Percentiles rank a stretch among this genome's conserved stretches.
These are phyloP conservation scores for Stephania yunnanensis DNA, from an alignment of 164 flowering plant species.

Conservation along the genomic window DNA sequence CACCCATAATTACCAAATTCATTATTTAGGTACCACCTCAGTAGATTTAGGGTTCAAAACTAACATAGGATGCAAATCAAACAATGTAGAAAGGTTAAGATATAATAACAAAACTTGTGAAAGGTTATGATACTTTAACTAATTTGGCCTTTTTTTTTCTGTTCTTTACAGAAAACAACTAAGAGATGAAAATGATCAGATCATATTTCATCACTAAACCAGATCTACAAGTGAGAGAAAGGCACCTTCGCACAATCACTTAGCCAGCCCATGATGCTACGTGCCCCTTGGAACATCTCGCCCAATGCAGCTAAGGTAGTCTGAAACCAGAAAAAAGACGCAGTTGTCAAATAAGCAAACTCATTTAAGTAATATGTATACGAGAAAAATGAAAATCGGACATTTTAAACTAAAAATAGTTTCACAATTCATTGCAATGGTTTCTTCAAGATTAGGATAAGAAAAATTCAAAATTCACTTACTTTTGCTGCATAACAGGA, in stretches of 20 bases:
- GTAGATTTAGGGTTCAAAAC: no score
- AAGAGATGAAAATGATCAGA: neutral
- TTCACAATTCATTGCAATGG: no score
- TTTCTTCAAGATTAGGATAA: no score
- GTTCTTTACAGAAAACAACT: neutral
- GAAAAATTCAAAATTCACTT: conserved; percentile 18
- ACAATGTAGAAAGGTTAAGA: no score
- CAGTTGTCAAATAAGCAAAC: neutral
- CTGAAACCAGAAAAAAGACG: conserved; percentile 26
- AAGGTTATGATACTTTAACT: no score
- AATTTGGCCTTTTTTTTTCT: no score
- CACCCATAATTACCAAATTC: no score
- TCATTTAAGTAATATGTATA: neutral
- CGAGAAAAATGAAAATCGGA: no score
- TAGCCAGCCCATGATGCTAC: conserved; percentile 85
- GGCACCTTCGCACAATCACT: conserved; percentile 88
- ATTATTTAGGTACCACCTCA: no score
- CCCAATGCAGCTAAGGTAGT: conserved; percentile 82
- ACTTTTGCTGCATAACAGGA: conserved; percentile 95
- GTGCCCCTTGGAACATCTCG: conserved; percentile 82
- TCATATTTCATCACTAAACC: neutral
- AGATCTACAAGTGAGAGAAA: neutral
- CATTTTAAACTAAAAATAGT: no score
- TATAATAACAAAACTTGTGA: no score
- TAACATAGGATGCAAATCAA: no score